These are phyloP conservation scores for Verticillium nubilum DNA, from an alignment of 2,329 filamentous ascomycete genomes.

Conservation along the genomic window DNA sequence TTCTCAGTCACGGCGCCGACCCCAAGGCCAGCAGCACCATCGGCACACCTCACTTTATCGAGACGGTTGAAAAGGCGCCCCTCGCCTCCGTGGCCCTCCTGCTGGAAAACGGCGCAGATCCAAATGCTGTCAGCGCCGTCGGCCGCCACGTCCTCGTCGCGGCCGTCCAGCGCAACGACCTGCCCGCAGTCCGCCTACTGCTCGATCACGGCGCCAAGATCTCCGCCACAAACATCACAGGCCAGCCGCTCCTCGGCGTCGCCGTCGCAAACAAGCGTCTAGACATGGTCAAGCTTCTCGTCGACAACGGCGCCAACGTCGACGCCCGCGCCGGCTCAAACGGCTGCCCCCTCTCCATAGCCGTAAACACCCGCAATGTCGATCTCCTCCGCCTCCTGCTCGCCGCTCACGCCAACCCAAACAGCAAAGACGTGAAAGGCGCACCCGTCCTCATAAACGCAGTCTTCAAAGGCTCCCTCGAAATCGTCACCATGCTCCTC, in stretches of 20 bases:
- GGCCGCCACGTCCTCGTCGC: slow-evolving; percentile 21
- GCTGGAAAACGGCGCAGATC: slow-evolving; percentile 22
- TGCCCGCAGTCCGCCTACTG: slow-evolving; percentile 18
- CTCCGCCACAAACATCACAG: slow-evolving; percentile 19
- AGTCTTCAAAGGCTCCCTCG: slow-evolving; percentile 19
- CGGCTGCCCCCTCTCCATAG: slow-evolving; percentile 11
- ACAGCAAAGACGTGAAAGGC: slow-evolving; percentile 18
- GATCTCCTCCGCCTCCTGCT: slow-evolving; percentile 20
- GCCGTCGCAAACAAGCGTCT: slow-evolving; percentile 18
- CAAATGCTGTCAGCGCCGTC: slow-evolving; percentile 17
- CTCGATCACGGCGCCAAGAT: slow-evolving; percentile 25
- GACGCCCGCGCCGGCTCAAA: slow-evolving; percentile 8
- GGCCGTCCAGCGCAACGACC: slow-evolving; percentile 18
- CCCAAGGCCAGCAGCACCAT: slow-evolving; percentile 21
- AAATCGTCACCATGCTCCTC: slow-evolving; percentile 24
- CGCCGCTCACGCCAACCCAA: slow-evolving; percentile 22
- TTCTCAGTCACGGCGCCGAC: slow-evolving; percentile 22
- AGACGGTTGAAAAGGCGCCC: slow-evolving; percentile 19
- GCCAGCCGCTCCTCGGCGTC: slow-evolving; percentile 19
- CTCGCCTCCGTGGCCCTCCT: slow-evolving; percentile 22
- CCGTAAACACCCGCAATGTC: slow-evolving; percentile 18
- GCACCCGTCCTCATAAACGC: slow-evolving; percentile 20
- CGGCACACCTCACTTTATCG: slow-evolving; percentile 23
- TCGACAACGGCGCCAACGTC: slow-evolving; percentile 11
- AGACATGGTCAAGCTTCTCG: slow-evolving; percentile 10